phyloP scores from a whole-genome alignment of 2,329 filamentous ascomycete genomes.

The Sclerotinia trifoliorum region DNA sequence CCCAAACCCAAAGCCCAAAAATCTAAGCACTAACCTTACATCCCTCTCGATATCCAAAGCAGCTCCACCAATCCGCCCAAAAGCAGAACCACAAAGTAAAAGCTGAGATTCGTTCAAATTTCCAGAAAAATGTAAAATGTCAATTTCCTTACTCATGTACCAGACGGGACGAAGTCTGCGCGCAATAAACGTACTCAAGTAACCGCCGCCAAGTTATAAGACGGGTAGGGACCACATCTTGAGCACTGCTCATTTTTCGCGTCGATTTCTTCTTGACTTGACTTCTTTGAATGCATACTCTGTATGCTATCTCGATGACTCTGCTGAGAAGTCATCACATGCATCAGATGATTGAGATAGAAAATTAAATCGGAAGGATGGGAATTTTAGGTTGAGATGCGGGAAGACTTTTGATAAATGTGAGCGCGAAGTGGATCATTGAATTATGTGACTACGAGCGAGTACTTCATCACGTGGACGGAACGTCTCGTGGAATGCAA shows the following conservation, averaged over 20 bases:
- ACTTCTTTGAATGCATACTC: not conserved
- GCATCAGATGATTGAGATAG: not conserved
- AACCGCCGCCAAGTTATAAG: not conserved
- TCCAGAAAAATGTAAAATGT: not conserved
- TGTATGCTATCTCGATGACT: not conserved
- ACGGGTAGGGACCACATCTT: conserved; percentile 11
- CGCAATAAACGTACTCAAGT: not conserved
- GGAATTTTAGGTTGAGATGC: not conserved
- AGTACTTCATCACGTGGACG: not conserved
- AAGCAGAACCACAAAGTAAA: not conserved
- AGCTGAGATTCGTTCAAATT: not conserved
- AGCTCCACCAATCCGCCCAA: too few relatives aligned
- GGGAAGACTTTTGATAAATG: not conserved
- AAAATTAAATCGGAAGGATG: not conserved
- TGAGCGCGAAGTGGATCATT: not conserved
- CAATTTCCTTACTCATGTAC: not conserved
- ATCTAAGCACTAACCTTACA: not conserved
- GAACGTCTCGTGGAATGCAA: not conserved
- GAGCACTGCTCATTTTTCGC: conserved; percentile 12
- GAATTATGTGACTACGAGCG: not conserved
- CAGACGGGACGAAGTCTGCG: not conserved
- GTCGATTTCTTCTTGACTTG: not conserved
- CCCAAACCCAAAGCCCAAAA: not conserved
- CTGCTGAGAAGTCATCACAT: not conserved
- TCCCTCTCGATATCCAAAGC: not conserved